Percentiles rank a stretch among this genome's conserved stretches.
Conservation (phyloP, 208 protist species). For the Angomonas ambiguus region DNA sequence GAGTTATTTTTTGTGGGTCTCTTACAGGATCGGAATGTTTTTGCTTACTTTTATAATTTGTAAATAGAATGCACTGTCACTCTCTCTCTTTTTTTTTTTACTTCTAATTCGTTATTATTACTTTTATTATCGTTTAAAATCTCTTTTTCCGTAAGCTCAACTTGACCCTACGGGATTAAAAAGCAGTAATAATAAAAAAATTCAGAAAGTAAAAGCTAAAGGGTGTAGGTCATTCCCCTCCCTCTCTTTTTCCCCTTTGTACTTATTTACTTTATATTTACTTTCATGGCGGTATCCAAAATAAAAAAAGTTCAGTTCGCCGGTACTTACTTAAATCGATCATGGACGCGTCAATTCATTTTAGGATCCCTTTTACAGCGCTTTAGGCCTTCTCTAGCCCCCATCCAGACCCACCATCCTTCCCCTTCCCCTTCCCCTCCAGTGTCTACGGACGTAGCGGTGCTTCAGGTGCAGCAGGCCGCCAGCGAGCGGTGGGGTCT, state of each 20-base stretch:
- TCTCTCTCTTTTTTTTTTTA: no score
- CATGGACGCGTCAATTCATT: conserved; percentile 78
- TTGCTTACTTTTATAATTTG: no score
- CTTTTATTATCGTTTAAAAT: not conserved
- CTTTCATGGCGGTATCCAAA: not conserved
- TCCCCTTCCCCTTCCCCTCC: no score
- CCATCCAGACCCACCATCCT: not conserved
- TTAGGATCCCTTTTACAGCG: conserved; percentile 71
- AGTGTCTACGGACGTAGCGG: conserved; percentile 27
- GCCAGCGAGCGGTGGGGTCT: conserved; percentile 59
- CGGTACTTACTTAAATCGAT: conserved; percentile 43
- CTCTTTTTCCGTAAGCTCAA: no score
- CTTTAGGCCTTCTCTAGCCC: conserved; percentile 32
- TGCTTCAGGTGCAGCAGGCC: conserved; percentile 53
- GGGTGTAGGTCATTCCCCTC: no score
- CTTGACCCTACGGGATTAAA: no score
- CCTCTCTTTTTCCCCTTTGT: conserved; percentile 1
- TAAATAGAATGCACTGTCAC: no score
- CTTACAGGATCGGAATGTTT: conserved; percentile 1
- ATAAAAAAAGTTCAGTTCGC: conserved; percentile 47
- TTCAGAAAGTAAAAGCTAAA: no score
- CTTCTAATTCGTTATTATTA: not conserved
- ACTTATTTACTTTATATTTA: conserved; percentile 11
- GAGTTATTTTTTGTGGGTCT: not conserved
- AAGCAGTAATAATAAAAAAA: not conserved